These are phyloP conservation scores for Polygonum maritimum DNA, from an alignment of 148 eudicot genomes.

Conservation along the genomic window DNA sequence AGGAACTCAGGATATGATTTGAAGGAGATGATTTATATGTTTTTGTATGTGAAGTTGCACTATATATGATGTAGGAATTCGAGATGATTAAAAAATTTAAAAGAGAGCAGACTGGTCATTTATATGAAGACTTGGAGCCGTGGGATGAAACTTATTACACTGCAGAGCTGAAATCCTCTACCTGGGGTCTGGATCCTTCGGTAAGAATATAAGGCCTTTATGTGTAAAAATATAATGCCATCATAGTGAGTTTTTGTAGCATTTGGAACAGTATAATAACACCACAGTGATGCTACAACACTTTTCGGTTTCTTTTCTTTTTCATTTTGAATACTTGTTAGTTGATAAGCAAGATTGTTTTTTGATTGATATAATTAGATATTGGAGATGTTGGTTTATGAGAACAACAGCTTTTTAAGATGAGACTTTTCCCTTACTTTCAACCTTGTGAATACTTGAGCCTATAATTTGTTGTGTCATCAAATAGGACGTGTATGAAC, in stretches of 20 bases:
- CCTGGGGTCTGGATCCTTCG: conserved; percentile 53
- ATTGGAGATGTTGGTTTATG: no score
- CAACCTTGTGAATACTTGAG: background rate
- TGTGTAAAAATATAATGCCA: background rate
- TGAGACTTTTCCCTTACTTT: background rate
- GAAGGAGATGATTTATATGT: background rate
- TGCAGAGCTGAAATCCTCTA: conserved; percentile 66
- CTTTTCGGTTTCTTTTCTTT: background rate
- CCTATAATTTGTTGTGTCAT: background rate
- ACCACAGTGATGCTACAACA: background rate
- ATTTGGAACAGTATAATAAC: background rate
- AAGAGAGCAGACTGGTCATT: conserved; percentile 42
- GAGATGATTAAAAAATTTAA: conserved; percentile 47
- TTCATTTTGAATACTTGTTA: background rate
- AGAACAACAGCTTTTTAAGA: background rate
- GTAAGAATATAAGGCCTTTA: conserved; percentile 25
- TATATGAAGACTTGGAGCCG: conserved; percentile 61
- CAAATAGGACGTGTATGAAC: background rate
- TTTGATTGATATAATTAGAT: no score
- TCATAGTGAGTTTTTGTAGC: background rate
- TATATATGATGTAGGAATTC: conserved; percentile 44
- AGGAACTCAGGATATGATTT: background rate
- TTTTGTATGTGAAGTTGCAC: background rate
- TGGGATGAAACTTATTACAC: conserved; percentile 94
- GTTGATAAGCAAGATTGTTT: no score